Conservation (phyloP, 352 stramenopile genomes). For the Thraustochytrium striatum region DNA sequence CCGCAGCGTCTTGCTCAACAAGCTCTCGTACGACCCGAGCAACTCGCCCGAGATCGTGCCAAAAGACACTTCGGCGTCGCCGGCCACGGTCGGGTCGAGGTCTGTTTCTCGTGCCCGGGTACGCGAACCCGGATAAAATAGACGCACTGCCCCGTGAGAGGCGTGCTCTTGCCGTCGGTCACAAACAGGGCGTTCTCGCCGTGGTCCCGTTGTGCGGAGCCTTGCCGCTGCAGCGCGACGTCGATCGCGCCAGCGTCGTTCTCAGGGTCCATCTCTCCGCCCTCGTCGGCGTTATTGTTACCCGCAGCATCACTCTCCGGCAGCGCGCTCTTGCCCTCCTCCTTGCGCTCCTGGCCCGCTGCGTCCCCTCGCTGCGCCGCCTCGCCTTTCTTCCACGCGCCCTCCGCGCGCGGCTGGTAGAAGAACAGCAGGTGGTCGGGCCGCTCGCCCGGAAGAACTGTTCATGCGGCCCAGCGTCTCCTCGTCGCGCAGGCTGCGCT, state of each 20-base stretch:
- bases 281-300: not conserved
- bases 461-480: constrained; percentile 5
- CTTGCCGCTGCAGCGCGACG: not conserved
- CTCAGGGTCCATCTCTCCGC: too few species aligned
- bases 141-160: constrained; percentile 64
- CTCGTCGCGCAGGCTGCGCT: constrained; percentile 16
- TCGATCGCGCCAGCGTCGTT: not conserved
- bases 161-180: constrained; percentile 68
- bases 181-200: constrained; percentile 62
- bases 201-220: not conserved
- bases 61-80: constrained; percentile 71
- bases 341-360: not conserved
- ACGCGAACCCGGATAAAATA: constrained; percentile 61
- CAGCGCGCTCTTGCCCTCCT: not conserved
- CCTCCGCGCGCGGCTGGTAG: not conserved
- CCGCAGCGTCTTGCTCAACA: constrained; percentile 1
- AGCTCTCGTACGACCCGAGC: constrained; percentile 54
- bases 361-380: not conserved
- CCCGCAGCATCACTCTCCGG: not conserved
- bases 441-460: not conserved
- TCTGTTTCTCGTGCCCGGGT: not conserved
- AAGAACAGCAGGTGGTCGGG: constrained; percentile 35
- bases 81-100: not conserved
- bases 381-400: not conserved
- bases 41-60: constrained; percentile 77